Percentiles rank a stretch among this genome's conserved stretches.
Evolutionary conservation across 2,329 filamentous ascomycete genomes (phyloP).

Genomic region (Phyllosticta paracitricarpa): DNA sequence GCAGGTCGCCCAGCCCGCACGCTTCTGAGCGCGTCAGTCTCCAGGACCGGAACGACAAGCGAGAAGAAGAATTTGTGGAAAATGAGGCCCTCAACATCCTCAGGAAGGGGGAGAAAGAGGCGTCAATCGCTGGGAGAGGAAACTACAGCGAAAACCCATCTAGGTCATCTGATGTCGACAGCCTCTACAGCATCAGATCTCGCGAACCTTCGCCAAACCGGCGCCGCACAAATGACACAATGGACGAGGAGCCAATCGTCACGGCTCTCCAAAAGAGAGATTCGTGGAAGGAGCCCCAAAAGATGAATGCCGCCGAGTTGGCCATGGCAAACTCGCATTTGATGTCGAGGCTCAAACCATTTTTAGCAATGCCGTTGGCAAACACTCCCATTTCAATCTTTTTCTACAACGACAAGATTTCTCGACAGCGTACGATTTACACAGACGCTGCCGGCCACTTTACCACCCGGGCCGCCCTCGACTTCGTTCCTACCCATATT

Average conservation of each 20-base stretch:
- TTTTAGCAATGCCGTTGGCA: conserved; percentile 74
- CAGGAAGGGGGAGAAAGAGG: conserved; percentile 59
- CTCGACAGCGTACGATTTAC: conserved; percentile 71
- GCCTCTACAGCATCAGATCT: conserved; percentile 28
- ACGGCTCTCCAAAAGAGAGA: conserved; percentile 36
- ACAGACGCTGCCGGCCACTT: conserved; percentile 92
- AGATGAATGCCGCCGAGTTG: conserved; percentile 69
- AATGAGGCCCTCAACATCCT: conserved; percentile 70
- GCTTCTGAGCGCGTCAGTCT: conserved; percentile 25
- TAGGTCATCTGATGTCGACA: conserved; percentile 34
- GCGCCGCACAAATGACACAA: not conserved
- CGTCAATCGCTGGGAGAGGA: conserved; percentile 58
- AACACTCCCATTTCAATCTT: conserved; percentile 78
- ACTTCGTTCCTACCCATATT: conserved; percentile 85
- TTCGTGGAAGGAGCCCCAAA: conserved; percentile 42
- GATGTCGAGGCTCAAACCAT: conserved; percentile 78
- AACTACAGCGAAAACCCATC: conserved; percentile 60
- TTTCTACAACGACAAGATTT: conserved; percentile 81
- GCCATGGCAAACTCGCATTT: conserved; percentile 73
- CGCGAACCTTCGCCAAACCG: conserved; percentile 18
- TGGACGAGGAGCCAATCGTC: conserved; percentile 17
- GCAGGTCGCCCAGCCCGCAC: conserved; percentile 36
- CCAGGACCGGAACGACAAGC: conserved; percentile 41
- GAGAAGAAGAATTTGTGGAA: conserved; percentile 58
- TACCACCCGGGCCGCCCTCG: conserved; percentile 63